A percentile compares a stretch with the other conserved stretches of the same genome.
Evolutionary conservation across 2,329 filamentous ascomycete species (phyloP).

Genomic region (Trichophyton rubrum): DNA sequence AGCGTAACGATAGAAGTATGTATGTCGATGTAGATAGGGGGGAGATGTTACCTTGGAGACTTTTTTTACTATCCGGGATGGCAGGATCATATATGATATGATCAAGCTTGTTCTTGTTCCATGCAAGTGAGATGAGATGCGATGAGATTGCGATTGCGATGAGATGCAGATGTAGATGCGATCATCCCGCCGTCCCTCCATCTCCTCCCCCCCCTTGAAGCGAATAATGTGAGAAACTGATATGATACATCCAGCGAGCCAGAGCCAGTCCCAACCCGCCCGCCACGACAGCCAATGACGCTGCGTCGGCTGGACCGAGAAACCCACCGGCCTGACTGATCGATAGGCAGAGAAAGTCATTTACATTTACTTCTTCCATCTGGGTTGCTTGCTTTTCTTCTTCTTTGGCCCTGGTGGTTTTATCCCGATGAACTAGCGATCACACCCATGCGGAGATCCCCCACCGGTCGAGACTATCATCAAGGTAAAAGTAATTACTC

Average conservation of each 20-base stretch:
- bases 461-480: neutral
- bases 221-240: neutral
- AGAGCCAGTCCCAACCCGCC: neutral
- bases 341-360: too few species aligned
- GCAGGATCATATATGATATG: too few species aligned
- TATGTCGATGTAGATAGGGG: too few species aligned
- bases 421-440: neutral
- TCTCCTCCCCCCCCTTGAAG: too few species aligned
- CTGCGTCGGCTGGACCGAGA: too few species aligned
- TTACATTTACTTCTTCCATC: neutral
- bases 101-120: neutral
- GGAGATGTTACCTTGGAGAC: too few species aligned
- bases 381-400: neutral
- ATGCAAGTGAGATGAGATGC: neutral
- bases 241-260: neutral
- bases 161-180: neutral
- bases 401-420: neutral
- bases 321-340: neutral
- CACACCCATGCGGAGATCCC: conserved; percentile 3
- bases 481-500: neutral
- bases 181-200: neutral
- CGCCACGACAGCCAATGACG: neutral
- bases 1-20: neutral
- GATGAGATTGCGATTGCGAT: too few species aligned
- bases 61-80: too few species aligned